Conservation (phyloP, 225 moss, liverwort and hornwort species). For the Straminergon stramineum region DNA sequence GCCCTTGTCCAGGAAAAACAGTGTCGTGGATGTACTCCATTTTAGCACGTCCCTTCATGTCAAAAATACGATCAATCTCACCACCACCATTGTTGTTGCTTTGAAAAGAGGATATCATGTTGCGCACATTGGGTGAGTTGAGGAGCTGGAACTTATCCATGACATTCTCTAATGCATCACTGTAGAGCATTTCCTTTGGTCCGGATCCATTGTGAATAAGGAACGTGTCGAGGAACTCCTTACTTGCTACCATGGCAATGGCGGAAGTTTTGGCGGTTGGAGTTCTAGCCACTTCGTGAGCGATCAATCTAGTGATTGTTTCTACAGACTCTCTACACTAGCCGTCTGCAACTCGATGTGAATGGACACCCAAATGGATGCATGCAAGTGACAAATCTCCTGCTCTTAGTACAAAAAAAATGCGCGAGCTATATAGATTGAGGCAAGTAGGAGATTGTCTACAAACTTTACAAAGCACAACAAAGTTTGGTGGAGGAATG, state of each 20-base stretch:
- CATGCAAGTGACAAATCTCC: not conserved
- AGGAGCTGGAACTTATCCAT: not conserved
- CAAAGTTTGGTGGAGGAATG: too few relatives aligned
- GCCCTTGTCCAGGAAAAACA: too few relatives aligned
- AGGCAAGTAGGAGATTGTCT: not conserved
- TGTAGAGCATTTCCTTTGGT: too few relatives aligned
- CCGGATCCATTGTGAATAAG: too few relatives aligned
- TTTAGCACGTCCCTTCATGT: too few relatives aligned
- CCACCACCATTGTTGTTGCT: not conserved
- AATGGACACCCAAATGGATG: not conserved
- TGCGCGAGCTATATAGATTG: not conserved
- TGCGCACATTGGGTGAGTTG: not conserved
- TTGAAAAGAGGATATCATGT: not conserved
- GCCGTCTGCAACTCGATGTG: not conserved
- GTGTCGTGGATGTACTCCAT: too few relatives aligned
- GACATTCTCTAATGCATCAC: too few relatives aligned
- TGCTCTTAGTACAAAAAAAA: not conserved
- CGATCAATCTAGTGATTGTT: rapidly evolving
- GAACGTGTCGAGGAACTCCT: not conserved
- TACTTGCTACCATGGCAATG: not conserved
- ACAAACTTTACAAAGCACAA: too few relatives aligned
- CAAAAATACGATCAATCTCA: too few relatives aligned
- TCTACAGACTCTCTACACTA: not conserved
- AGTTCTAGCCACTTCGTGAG: rapidly evolving
- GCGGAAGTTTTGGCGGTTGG: not conserved